Evolutionary conservation across 2,329 filamentous ascomycete species (phyloP).

Genomic region (Periconia sp.): DNA sequence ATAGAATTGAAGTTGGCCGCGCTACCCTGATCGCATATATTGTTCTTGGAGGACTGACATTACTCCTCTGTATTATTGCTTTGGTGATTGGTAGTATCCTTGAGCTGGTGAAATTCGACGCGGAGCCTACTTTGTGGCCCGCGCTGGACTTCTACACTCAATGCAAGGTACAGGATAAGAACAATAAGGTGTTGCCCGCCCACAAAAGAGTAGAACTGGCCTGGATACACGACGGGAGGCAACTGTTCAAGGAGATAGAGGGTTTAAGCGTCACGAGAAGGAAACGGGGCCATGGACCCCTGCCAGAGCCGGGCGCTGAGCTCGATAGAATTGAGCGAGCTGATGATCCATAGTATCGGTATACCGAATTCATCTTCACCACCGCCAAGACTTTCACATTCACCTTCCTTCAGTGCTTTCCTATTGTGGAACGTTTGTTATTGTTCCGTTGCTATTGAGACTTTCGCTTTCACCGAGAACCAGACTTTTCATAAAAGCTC

Average conservation of each 20-base stretch:
- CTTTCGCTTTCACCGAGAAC: no score
- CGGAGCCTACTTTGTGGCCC: slow-evolving; percentile 17
- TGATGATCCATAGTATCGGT: neutral
- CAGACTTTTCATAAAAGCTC: no score
- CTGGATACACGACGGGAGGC: slow-evolving; percentile 14
- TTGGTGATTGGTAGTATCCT: slow-evolving; percentile 13
- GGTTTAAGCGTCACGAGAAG: slow-evolving; percentile 16
- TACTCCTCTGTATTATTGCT: slow-evolving; percentile 13
- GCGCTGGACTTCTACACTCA: slow-evolving; percentile 21
- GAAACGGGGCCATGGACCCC: slow-evolving; percentile 8
- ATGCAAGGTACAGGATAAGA: slow-evolving; percentile 14
- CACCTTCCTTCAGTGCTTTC: no score
- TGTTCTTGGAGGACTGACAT: slow-evolving; percentile 10
- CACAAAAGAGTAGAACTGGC: slow-evolving; percentile 18
- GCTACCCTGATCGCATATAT: slow-evolving; percentile 16
- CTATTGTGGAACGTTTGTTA: no score
- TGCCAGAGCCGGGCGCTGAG: slow-evolving; percentile 3
- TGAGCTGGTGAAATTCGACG: slow-evolving; percentile 15
- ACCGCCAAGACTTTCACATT: no score
- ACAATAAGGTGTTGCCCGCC: slow-evolving; percentile 11
- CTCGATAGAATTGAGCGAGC: neutral
- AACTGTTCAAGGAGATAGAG: slow-evolving; percentile 19
- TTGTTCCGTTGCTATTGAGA: no score
- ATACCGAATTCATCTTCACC: neutral
- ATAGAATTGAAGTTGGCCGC: slow-evolving; percentile 12